Evolutionary conservation across 108 stramenopile species (phyloP), one percentile per base, ranked within the genome.

Genomic region (Mediolabrus comicus): DNA sequence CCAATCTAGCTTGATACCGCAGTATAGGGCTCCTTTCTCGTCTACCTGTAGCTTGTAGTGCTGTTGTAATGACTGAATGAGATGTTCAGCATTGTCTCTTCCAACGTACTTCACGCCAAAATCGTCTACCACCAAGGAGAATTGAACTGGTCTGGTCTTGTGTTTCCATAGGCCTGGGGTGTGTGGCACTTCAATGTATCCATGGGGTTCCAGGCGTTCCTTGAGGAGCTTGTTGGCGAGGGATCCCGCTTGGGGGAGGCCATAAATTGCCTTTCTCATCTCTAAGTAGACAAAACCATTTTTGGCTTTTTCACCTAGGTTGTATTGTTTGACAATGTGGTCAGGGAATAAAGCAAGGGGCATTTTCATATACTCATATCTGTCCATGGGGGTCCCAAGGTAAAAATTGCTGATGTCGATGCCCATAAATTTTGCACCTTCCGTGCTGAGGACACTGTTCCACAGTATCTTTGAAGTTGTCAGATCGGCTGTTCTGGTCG

Each of bases 61-160:
- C 6, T 53, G 22, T n/a, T 46, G 11, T 0, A 80, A 71, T 2
- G 57, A 31, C 2, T 51, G 25, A 5, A 78, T 17, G 41, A 85
- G 68, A 35, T 76, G 85, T n/a, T 80, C 39, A 0, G 55, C 75
- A 69, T 80, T 53, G n/a, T 36, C 53, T 29, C 59, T 4, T 14
- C 53, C 51, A 1, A 54, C 35, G 59, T 82, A 83, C 60, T 80
- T 71, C 31, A 86, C 53, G 3, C 74, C 82, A 65, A 86, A 86
- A 59, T 86, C 82, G 43, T 86, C 82, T 17, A 86, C 85, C 1
- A 79, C 78, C 0, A 86, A 66, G 16, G 66, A 54, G 58, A 83
- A 84, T n/a, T 24, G 25, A 11, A 76, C 38, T 8, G 51, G 62
- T 3, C 72, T 53, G 1, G 30, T 1, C 13, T 6, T 32, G 30